Base-by-base conservation (phyloP, 2,329 filamentous ascomycete genomes). In the Tolypocladium nubicola region DNA sequence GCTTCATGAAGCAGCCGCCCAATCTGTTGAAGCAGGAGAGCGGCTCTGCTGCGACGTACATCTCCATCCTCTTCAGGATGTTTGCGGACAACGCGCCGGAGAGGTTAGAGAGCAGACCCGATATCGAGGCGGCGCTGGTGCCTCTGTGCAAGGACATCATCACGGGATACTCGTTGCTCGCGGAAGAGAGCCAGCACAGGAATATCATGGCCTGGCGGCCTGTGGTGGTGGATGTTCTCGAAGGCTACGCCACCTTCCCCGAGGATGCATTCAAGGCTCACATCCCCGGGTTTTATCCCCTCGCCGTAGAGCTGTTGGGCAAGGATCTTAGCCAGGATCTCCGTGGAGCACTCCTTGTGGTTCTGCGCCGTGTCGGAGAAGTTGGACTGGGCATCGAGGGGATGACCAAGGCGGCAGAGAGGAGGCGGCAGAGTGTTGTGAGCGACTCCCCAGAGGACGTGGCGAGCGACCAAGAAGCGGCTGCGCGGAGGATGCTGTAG, bases 1-100 rank as follows among this genome's bases (percentile, higher is more conserved):
- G 95, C 0, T 99, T 99, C 79, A 99, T 99, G 94, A 96, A 96
- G 75, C 94, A 99, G 70, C 93, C 94, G 19, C 94, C 94, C 3
- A 99, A 99, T 67, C 79, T 99, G 14, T 81, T 99, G 37, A 99
- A 99, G 76, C 94, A 99, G 71, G 94, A 99, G 75, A 90, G 85
- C 60, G 93, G 94, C 45, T 89, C 88, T 57, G 94, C 94, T 0
- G 89, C 90, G 2, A 97, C 95, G 1, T 99, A 99, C 70, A 90
- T 99, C 40, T 88, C 88, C 60, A 99, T 99, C 63, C 77, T 99
- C 35, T 90, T 99, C 74, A 83, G 94, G 54, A 99, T 99, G 94
- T 99, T 96, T 73, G 88, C 90, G 53, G 94, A 99, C 67, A 87
- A 88, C 60, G 84, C 87, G 41, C 86, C 88, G 9, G 92, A 97